These are phyloP conservation scores for Chlamydomonas sp. DNA, from an alignment of 139 green algal species.

Conservation along the genomic window DNA sequence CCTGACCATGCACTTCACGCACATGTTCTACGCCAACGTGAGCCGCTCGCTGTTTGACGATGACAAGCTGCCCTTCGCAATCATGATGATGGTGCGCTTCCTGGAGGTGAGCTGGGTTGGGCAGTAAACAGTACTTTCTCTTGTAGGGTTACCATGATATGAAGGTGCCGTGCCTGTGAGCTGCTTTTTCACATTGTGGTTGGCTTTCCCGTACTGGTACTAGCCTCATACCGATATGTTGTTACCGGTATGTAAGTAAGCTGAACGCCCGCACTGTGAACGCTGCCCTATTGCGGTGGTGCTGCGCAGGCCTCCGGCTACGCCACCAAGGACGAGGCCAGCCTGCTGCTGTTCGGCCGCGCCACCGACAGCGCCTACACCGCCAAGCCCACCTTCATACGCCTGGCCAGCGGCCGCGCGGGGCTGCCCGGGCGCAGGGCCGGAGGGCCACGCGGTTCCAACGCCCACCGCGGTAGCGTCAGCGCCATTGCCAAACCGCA, in stretches of 20 bases:
- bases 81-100: slow-evolving; percentile 57
- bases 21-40: slow-evolving; percentile 53
- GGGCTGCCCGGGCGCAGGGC: neutral
- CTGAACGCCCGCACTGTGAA: too few relatives aligned
- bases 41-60: slow-evolving; percentile 74
- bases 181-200: neutral
- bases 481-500: neutral
- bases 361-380: slow-evolving; percentile 36
- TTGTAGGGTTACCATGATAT: neutral
- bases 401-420: slow-evolving; percentile 17
- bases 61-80: slow-evolving; percentile 78
- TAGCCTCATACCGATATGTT: too few relatives aligned
- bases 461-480: neutral
- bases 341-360: slow-evolving; percentile 52
- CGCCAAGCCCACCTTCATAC: slow-evolving; percentile 45
- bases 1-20: slow-evolving; percentile 51
- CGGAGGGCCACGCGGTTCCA: neutral
- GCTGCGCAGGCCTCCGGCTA: slow-evolving; percentile 33
- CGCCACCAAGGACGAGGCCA: slow-evolving; percentile 51
- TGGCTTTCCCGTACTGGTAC: neutral
- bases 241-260: too few relatives aligned
- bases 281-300: too few relatives aligned
- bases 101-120: slow-evolving; percentile 4
- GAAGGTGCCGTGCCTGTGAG: neutral
- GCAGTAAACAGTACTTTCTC: neutral